These are phyloP conservation scores for Syzygium grande DNA, from an alignment of 345 rosid species.

Conservation along the genomic window DNA sequence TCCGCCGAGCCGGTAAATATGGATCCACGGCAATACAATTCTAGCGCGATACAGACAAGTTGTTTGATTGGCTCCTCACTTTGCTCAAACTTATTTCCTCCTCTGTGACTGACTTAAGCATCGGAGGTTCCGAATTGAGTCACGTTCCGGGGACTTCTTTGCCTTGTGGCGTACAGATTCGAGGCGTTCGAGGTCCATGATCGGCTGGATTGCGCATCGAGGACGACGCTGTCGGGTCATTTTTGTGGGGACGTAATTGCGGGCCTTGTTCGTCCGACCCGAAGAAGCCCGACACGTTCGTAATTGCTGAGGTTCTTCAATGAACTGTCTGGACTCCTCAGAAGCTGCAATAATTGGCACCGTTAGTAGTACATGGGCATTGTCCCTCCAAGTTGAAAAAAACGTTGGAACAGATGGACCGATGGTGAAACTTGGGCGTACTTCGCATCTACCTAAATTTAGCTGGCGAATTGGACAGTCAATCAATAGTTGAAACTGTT, in stretches of 20 bases:
- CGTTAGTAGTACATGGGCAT: neutral
- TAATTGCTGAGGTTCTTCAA: neutral
- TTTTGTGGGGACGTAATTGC: neutral
- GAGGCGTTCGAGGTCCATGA: neutral
- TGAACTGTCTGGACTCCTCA: neutral
- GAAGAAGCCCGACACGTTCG: neutral
- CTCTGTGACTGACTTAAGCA: neutral
- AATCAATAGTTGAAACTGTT: too few relatives aligned
- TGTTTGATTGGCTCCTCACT: neutral
- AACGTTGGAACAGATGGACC: neutral
- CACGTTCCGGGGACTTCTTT: neutral
- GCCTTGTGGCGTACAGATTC: neutral
- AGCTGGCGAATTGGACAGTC: neutral
- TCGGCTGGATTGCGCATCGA: neutral
- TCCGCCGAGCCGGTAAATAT: accelerated
- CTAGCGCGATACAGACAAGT: accelerated
- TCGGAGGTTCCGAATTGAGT: neutral
- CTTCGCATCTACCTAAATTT: neutral
- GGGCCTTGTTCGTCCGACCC: neutral
- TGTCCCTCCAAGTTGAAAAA: neutral
- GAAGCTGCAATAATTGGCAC: neutral
- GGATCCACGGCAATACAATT: neutral
- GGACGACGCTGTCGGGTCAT: neutral
- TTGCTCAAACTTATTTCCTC: neutral
- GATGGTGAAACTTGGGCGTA: neutral